These are phyloP conservation scores for Chaetomium cochliodes DNA, from an alignment of 495 filamentous ascomycete genomes.

Conservation along the genomic window DNA sequence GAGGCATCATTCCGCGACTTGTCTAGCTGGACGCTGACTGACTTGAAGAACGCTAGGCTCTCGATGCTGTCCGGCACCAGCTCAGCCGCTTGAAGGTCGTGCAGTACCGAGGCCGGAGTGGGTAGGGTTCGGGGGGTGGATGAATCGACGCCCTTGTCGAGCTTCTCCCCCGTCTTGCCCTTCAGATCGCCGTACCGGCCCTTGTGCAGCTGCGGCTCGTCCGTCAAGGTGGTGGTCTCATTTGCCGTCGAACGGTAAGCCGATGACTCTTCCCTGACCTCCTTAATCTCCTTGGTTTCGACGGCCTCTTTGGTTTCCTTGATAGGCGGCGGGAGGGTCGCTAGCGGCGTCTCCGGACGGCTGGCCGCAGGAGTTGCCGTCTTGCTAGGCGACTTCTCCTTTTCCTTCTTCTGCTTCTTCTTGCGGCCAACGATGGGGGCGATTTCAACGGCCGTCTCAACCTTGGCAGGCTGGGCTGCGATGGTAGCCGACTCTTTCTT, in stretches of 20 bases:
- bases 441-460: conserved; percentile 59
- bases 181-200: conserved; percentile 17
- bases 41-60: conserved; percentile 41
- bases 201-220: conserved; percentile 26
- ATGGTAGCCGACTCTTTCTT: conserved; percentile 57
- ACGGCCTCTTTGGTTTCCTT: conserved; percentile 37
- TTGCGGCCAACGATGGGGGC: conserved; percentile 83
- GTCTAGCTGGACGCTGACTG: conserved; percentile 23
- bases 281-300: conserved; percentile 35
- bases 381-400: conserved; percentile 35
- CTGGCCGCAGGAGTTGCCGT: conserved; percentile 39
- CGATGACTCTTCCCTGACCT: conserved; percentile 34
- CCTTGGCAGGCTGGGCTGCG: conserved; percentile 53
- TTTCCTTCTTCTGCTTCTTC: conserved; percentile 85
- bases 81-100: conserved; percentile 35
- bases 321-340: conserved; percentile 34
- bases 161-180: conserved; percentile 20
- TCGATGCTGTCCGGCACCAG: conserved; percentile 29
- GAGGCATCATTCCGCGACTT: conserved; percentile 26
- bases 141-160: conserved; percentile 5
- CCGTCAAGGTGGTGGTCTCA: conserved; percentile 37
- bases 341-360: conserved; percentile 37
- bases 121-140: conserved; percentile 32
- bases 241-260: conserved; percentile 36
- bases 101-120: conserved; percentile 37